Percentiles rank a stretch among this genome's conserved stretches.
Evolutionary conservation across 2,329 filamentous ascomycete species (phyloP).

Genomic region (Trichoderma sp.): DNA sequence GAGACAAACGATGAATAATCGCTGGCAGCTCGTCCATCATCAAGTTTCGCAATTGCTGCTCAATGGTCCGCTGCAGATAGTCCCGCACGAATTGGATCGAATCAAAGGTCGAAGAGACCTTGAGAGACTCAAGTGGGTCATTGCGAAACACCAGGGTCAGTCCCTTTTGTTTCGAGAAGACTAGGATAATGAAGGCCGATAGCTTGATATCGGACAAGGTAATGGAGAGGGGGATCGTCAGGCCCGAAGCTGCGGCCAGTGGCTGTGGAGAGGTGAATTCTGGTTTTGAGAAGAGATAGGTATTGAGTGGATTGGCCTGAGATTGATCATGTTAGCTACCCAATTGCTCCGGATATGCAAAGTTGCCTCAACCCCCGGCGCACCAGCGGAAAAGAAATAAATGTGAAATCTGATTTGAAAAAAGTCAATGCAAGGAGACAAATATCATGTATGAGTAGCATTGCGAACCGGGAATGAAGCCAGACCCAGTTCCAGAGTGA

Average conservation of each 20-base stretch:
- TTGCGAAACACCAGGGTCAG: slow-evolving; percentile 96
- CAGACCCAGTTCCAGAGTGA: background rate
- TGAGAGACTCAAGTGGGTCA: slow-evolving; percentile 94
- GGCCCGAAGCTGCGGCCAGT: slow-evolving; percentile 81
- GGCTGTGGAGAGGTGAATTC: slow-evolving; percentile 90
- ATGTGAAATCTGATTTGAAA: background rate
- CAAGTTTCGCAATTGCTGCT: slow-evolving; percentile 83
- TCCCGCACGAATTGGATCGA: slow-evolving; percentile 98
- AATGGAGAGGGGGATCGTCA: slow-evolving; percentile 97
- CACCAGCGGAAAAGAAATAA: background rate
- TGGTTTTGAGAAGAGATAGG: slow-evolving; percentile 87
- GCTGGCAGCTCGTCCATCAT: slow-evolving; percentile 98
- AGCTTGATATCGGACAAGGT: slow-evolving; percentile 93
- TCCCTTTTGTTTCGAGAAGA: slow-evolving; percentile 96
- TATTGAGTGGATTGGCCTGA: slow-evolving; percentile 92
- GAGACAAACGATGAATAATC: slow-evolving; percentile 88
- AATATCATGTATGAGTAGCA: background rate
- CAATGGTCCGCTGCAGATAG: slow-evolving; percentile 93
- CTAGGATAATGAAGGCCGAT: slow-evolving; percentile 94
- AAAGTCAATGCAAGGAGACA: background rate
- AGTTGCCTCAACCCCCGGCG: background rate
- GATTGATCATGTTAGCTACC: slow-evolving; percentile 2
- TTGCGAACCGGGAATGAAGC: background rate
- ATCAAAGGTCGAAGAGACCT: slow-evolving; percentile 98
- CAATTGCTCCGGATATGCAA: background rate